Evolutionary conservation across 2,329 filamentous ascomycete genomes (phyloP), one percentile per base, ranked within the genome.

Genomic region (Aureobasidium musti): DNA sequence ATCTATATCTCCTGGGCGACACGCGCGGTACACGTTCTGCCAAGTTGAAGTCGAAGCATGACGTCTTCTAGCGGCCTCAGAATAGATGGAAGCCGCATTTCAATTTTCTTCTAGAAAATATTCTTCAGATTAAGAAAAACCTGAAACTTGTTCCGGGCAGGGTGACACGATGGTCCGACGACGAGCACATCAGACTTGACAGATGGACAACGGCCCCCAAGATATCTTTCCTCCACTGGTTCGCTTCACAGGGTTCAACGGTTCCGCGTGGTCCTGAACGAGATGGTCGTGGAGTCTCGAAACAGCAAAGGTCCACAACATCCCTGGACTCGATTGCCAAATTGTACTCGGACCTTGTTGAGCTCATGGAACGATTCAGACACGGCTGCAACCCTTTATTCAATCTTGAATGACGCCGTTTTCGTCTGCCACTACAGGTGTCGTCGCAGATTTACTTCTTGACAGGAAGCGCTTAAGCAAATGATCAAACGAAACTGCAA

Each of bases 181-280:
- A 30, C 56, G 41, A 39, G 39, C 10, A 30, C 14, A 19, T 28
- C 23, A 21, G 49, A 33, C 49, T 52, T 21, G 54, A 45, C 54
- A 30, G 37, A 45, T 59, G 39, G 54, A 3, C 0, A 45, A 43
- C 39, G 54, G 17, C 45, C 6, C 54, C 54, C 54, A 45, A 28
- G 26, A 59, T 30, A 19, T 8, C 54, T 19, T 43, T 13, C 39
- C 54, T 59, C 54, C 54, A 17, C 39, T n/a, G 26, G 54, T 59
- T 59, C 54, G 39, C 37, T n/a, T 39, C n/a, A 30, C 37, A 59
- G 54, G 37, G 54, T 59, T 59, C 54, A 59, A 59, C 54, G 54
- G 54, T 59, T 11, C 37, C 54, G 54, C 54, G 39, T 59, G 54
- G 37, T 59, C 53, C 53, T 57, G 53, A 33, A 41, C 28, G 35